Evolutionary conservation across 208 protist genomes (phyloP).

Genomic region (Leptomonas pyrrhocoris): DNA sequence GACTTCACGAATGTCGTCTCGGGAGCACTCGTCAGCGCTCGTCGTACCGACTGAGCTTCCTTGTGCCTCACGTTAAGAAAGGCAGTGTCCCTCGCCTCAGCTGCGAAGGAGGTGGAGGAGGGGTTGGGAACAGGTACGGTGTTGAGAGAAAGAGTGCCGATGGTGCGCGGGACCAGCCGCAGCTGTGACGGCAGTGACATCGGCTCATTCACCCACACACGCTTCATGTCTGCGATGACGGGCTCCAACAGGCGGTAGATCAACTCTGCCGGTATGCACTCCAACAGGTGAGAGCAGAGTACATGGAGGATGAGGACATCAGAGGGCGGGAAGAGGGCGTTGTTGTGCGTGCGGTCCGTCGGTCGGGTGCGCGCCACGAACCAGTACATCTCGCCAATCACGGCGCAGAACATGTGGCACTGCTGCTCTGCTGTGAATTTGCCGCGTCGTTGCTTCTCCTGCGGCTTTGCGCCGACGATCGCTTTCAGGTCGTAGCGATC

Average conservation of each 20-base stretch:
- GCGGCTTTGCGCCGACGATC: conserved; percentile 33
- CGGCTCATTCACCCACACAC: conserved; percentile 75
- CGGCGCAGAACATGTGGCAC: conserved; percentile 72
- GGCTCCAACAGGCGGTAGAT: conserved; percentile 60
- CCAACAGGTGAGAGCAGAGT: conserved; percentile 71
- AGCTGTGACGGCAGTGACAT: conserved; percentile 85
- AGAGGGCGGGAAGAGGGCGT: conserved; percentile 88
- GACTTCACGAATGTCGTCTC: conserved; percentile 46
- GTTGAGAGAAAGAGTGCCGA: conserved; percentile 53
- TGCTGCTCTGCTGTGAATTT: conserved; percentile 32
- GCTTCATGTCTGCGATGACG: conserved; percentile 46
- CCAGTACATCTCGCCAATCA: conserved; percentile 87
- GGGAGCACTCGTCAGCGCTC: conserved; percentile 31
- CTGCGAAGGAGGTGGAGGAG: background rate
- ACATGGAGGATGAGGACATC: conserved; percentile 90
- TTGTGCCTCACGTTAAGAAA: background rate
- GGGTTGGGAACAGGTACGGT: conserved; percentile 16
- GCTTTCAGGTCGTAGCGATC: conserved; percentile 45
- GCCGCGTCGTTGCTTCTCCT: background rate
- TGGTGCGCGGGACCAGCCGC: conserved; percentile 57
- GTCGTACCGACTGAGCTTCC: conserved; percentile 25
- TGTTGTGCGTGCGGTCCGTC: conserved; percentile 88
- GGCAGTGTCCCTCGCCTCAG: too few relatives aligned
- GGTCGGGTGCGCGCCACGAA: conserved; percentile 80
- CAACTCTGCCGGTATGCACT: conserved; percentile 81